phyloP scores from a whole-genome alignment of 169 alveolate genomes.

The Sarcocystis neurona region DNA sequence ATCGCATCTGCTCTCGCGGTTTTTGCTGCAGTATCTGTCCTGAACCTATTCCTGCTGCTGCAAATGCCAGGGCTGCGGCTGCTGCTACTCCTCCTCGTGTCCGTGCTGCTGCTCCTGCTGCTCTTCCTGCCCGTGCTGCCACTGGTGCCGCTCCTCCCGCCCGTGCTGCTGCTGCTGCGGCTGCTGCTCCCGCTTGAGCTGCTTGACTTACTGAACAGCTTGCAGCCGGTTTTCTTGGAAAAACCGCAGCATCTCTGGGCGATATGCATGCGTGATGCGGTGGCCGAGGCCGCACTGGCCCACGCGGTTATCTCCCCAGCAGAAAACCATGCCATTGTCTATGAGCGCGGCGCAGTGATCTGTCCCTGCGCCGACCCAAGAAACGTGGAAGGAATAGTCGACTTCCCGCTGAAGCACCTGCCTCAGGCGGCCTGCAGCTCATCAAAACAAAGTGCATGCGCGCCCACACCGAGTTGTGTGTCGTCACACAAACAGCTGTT shows the following conservation, averaged over 20 bases:
- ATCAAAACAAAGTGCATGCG: not conserved
- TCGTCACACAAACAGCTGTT: too few relatives aligned
- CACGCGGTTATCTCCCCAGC: conserved; percentile 65
- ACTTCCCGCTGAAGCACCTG: conserved; percentile 44
- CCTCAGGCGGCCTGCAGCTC: conserved; percentile 44
- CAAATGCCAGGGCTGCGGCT: too few relatives aligned
- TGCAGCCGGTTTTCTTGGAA: conserved; percentile 38
- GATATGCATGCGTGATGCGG: conserved; percentile 32
- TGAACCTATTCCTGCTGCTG: too few relatives aligned
- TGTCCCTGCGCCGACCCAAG: conserved; percentile 60
- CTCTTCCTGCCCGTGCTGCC: not conserved
- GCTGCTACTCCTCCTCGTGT: not conserved
- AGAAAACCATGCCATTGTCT: conserved; percentile 59
- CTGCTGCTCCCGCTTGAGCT: not conserved
- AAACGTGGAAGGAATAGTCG: conserved; percentile 57
- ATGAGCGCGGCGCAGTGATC: conserved; percentile 65
- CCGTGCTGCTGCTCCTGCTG: not conserved
- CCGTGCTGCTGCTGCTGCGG: not conserved
- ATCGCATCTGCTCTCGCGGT: too few relatives aligned
- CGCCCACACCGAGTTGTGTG: not conserved
- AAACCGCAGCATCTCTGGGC: conserved; percentile 42
- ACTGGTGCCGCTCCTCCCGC: not conserved
- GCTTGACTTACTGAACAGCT: conserved; percentile 31
- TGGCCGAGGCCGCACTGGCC: conserved; percentile 70
- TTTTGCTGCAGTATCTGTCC: too few relatives aligned